phyloP scores from a whole-genome alignment of 2,329 filamentous ascomycete species.

The Camillea tinctor region DNA sequence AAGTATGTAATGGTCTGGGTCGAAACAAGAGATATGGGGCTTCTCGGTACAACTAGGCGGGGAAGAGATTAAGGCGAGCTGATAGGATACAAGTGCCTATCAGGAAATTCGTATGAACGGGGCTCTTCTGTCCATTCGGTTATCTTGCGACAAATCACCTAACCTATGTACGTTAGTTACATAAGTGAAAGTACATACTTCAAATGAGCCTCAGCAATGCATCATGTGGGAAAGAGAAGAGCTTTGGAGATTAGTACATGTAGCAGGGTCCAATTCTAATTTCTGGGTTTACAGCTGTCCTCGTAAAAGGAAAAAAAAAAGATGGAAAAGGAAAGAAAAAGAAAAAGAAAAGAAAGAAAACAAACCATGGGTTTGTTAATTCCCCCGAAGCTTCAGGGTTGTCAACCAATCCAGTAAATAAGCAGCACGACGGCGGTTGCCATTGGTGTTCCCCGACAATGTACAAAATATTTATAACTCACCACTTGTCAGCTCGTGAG shows the following conservation, averaged over 20 bases:
- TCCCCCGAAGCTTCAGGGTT: neutral
- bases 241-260: too few species aligned
- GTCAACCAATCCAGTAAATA: slow-evolving; percentile 14
- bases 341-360: neutral
- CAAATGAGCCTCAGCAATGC: too few species aligned
- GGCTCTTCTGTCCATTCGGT: neutral
- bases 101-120: too few species aligned
- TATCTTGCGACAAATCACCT: neutral
- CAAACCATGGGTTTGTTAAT: slow-evolving; percentile 1
- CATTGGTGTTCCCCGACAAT: slow-evolving; percentile 6
- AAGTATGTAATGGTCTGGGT: too few species aligned
- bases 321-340: too few species aligned
- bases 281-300: neutral
- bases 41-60: neutral
- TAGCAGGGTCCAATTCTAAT: too few species aligned
- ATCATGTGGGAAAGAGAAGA: too few species aligned
- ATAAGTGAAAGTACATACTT: too few species aligned
- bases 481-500: slow-evolving; percentile 2
- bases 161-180: too few species aligned
- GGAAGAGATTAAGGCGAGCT: neutral
- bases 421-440: slow-evolving; percentile 8
- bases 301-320: neutral
- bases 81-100: neutral
- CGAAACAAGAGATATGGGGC: too few species aligned
- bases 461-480: slow-evolving; percentile 1